Evolutionary conservation across 371 early-diverging fungal genomes (phyloP).

Genomic region (Mucor plumbeus): DNA sequence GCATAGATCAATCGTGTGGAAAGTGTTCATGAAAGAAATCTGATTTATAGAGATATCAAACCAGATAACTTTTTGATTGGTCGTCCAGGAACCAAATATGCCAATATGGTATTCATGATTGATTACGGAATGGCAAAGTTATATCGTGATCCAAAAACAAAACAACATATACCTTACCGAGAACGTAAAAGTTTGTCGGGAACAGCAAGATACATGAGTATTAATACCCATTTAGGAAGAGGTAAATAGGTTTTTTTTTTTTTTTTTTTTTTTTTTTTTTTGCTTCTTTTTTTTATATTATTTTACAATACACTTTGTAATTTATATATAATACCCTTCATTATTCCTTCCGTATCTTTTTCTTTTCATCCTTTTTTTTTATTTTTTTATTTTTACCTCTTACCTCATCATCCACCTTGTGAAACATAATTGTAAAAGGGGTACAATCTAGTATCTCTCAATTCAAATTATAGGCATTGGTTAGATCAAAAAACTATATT

Average conservation of each 20-base stretch:
- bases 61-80: conserved; percentile 99
- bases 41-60: conserved; percentile 99
- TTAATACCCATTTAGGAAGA: conserved; percentile 93
- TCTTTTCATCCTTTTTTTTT: background rate
- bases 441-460: background rate
- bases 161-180: conserved; percentile 88
- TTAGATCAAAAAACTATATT: background rate
- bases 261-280: background rate
- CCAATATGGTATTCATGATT: conserved; percentile 74
- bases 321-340: background rate
- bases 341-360: background rate
- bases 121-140: conserved; percentile 98
- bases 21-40: conserved; percentile 94
- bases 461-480: background rate
- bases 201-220: conserved; percentile 96
- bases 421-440: conserved; percentile 2
- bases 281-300: too few species aligned
- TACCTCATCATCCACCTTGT: background rate
- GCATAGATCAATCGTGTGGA: conserved; percentile 86
- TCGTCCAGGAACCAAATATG: conserved; percentile 67
- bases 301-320: too few species aligned
- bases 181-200: conserved; percentile 92
- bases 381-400: background rate
- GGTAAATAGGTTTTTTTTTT: conserved; percentile 18
- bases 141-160: conserved; percentile 89